Conservation (phyloP, 2,329 filamentous ascomycete species). For the Stromatinia cepivora region DNA sequence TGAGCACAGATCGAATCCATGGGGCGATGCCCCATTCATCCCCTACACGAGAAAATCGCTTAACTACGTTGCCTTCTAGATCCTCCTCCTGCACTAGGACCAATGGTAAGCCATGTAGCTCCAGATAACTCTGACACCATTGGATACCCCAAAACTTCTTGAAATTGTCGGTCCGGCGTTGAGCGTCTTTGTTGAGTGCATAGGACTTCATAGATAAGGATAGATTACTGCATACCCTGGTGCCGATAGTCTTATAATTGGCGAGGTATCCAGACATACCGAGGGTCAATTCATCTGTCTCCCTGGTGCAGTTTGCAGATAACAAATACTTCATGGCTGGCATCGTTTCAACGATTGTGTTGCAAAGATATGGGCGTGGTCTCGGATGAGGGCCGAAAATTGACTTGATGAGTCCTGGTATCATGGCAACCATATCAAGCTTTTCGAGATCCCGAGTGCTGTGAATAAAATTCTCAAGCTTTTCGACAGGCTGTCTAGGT, state of each 20-base stretch:
- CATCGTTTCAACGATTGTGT: background rate
- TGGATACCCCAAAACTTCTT: background rate
- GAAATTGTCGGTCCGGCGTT: background rate
- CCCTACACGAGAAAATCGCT: background rate
- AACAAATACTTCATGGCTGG: background rate
- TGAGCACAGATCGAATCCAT: constrained; percentile 3
- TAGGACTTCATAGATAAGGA: constrained; percentile 4
- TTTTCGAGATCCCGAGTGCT: background rate
- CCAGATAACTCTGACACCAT: constrained; percentile 5
- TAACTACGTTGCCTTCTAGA: background rate
- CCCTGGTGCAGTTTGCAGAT: constrained; percentile 2
- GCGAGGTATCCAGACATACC: constrained; percentile 12
- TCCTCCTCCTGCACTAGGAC: background rate
- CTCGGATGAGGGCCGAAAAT: constrained; percentile 9
- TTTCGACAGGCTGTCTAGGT: background rate
- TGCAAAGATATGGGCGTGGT: constrained; percentile 4
- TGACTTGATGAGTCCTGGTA: constrained; percentile 5
- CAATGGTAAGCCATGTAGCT: constrained; percentile 2
- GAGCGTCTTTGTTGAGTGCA: constrained; percentile 1
- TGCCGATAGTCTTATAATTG: constrained; percentile 1
- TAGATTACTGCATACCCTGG: background rate
- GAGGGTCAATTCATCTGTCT: background rate
- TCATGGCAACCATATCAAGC: constrained; percentile 9
- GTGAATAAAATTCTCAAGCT: background rate
- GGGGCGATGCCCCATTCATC: constrained; percentile 1